Conservation (phyloP, 2,329 filamentous ascomycete species). For the Neopestalotiopsis sp. region DNA sequence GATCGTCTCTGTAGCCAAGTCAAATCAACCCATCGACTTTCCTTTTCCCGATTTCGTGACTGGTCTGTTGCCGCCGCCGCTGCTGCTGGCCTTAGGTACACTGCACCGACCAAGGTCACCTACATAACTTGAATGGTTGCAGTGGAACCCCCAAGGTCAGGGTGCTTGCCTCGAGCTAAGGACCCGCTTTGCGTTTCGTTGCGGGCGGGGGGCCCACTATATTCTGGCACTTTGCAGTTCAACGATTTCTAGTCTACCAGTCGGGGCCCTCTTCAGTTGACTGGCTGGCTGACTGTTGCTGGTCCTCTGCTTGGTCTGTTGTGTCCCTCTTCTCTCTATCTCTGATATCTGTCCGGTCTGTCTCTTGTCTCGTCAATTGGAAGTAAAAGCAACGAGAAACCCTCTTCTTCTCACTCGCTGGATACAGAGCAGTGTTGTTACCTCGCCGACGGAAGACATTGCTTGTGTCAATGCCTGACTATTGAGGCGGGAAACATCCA, state of each 20-base stretch:
- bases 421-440: background rate
- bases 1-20: conserved; percentile 1
- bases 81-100: background rate
- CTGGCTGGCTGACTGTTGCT: conserved; percentile 3
- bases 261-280: background rate
- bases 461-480: background rate
- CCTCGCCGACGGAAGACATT: conserved; percentile 1
- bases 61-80: background rate
- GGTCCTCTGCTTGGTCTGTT: background rate
- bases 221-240: conserved; percentile 6
- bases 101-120: background rate
- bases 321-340: background rate
- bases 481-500: background rate
- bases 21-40: background rate
- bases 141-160: background rate
- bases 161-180: background rate
- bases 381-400: background rate
- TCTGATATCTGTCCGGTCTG: background rate
- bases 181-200: conserved; percentile 2
- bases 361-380: background rate
- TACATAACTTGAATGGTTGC: background rate
- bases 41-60: background rate
- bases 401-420: background rate
- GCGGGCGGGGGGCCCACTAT: conserved; percentile 13
- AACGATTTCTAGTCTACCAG: conserved; percentile 16